A percentile compares a stretch with the other conserved stretches of the same genome.
These are phyloP conservation scores for Peziza echinospora DNA, from an alignment of 495 filamentous ascomycete species.

Conservation along the genomic window DNA sequence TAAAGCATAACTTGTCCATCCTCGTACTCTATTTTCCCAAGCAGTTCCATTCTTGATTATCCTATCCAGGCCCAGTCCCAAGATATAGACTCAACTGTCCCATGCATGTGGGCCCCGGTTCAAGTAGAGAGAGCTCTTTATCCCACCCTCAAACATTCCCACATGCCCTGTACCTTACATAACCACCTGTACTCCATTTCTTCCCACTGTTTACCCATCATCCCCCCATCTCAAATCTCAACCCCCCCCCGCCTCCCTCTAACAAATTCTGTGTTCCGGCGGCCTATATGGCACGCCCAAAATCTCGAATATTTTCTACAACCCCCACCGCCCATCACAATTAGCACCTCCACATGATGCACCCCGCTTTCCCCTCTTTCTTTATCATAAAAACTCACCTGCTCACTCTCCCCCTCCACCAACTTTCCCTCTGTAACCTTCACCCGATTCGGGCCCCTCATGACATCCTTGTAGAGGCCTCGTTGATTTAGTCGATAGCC, in stretches of 20 bases:
- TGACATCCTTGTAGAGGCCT: constrained; percentile 56
- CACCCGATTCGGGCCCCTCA: constrained; percentile 34
- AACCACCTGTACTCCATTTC: too few species aligned
- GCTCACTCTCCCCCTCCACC: constrained; percentile 58
- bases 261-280: constrained; percentile 62
- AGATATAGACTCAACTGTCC: too few species aligned
- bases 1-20: too few species aligned
- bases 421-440: constrained; percentile 54
- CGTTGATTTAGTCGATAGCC: constrained; percentile 71
- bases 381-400: constrained; percentile 7
- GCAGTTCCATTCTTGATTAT: too few species aligned
- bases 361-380: neutral
- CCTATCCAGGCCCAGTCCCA: too few species aligned
- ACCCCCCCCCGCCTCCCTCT: constrained; percentile 8
- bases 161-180: too few species aligned
- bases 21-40: too few species aligned
- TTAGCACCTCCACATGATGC: neutral
- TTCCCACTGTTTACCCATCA: too few species aligned
- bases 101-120: too few species aligned
- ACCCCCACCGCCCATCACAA: neutral
- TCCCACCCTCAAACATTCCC: too few species aligned
- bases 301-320: constrained; percentile 52
- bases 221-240: too few species aligned
- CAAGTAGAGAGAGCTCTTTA: too few species aligned
- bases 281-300: constrained; percentile 75